Evolutionary conservation across 805 yeast genomes (phyloP), one percentile per base, ranked within the genome.

Genomic region (Ogataea henricii): DNA sequence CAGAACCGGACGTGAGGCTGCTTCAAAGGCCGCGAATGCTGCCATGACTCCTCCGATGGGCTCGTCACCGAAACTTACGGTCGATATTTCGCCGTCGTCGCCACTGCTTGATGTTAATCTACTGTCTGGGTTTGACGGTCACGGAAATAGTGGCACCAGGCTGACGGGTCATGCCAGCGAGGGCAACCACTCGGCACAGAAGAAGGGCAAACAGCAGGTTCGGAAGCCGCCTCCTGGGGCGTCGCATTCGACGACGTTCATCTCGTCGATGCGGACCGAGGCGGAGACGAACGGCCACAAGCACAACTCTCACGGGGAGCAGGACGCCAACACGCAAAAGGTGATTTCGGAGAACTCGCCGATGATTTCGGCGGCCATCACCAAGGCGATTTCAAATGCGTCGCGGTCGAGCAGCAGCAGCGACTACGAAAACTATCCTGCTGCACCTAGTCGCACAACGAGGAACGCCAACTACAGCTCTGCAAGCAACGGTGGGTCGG

Each of bases 291-390:
- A 45, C 16, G 14, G 14, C 22, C 25, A 14, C 33, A 40, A 40
- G 10, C 26, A 41, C 17, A 29, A 33, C 17, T 17, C 35, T 9
- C 35, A 39, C 6, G 36, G 48, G 8, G 47, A 33, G 6, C 18
- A 41, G 12, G 57, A 54, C 26, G 48, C 33, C 10, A 51, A 43
- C 9, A 48, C 59, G 4, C 53, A 53, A 25, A 50, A 52, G 26
- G 52, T 62, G 14, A 17, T 62, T 5, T 48, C 55, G 2, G 56
- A 49, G 4, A 61, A 59, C 23, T 54, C 59, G 20, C 68, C 67
- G 6, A 62, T 65, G 67, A 66, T 66, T 8, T 54, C 65, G 23
- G 72, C 71, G 1, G 72, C 71, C 1, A 60, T 67, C 32, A 59
- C 40, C 25, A 66, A 60, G 27, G 71, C 71, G 1, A 59, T 67